Base-by-base conservation (phyloP, 2,329 filamentous ascomycete genomes). In the Byssochlamys sp. region DNA sequence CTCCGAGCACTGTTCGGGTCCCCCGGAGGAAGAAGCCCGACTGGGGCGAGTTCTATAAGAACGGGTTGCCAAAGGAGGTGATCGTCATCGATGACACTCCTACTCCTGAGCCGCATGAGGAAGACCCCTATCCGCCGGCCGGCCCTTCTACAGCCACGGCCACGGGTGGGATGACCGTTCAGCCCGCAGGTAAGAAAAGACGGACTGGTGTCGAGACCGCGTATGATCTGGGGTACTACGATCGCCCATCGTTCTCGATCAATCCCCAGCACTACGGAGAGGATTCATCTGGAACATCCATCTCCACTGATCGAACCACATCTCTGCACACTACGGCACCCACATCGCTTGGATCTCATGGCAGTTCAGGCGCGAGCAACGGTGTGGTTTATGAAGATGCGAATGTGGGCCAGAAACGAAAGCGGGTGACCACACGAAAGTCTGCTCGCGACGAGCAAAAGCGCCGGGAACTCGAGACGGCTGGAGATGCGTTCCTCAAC, bases 271-370 rank as follows among this genome's bases (percentile, higher is more conserved):
- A 84, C 60, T 84, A 87, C 66, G 82, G 85, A 61, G 80, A 82
- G 52, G 84, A 84, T 12, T 82, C 83, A 12, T 85, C 83, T 56
- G 84, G 82, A 54, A 87, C 88, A 51, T 90, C 89, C 11, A 80
- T 86, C 57, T 95, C 90, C 3, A 94, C 87, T 63, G 90, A 92
- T 72, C 84, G 90, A 61, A 95, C 89, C 12, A 88, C 88, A 31
- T 94, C 90, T 14, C 78, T 91, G 58, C 85, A 92, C 67, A 94
- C 90, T 2, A 96, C 91, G 0, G 92, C 92, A 50, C 86, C 91
- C 4, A 96, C 94, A 0, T 97, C 92, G 12, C 76, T 91, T 4
- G 87, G 86, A 12, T 91, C 89, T 5, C 80, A 82, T 64, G 78
- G 77, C 28, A 82, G 76, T 59, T 72, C 73, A 28, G 71, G 72